Base-by-base conservation (phyloP, 441 rosid genomes). In the Adansonia gregorii region DNA sequence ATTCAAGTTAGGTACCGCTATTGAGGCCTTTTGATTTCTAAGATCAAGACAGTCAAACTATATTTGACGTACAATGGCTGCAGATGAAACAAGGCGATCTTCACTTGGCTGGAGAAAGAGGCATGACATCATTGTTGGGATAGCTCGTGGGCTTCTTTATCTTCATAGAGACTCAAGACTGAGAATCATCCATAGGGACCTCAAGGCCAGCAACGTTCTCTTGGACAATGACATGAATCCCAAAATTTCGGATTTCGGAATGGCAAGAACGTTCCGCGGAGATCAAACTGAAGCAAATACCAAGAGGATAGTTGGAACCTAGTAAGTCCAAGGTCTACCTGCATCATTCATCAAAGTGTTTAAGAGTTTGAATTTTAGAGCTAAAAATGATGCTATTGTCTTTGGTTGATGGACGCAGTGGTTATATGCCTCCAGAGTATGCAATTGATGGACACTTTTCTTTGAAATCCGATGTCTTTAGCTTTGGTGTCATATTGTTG, bases 171-270 rank as follows among this genome's bases (percentile, higher is more conserved):
- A 93, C 71, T 91, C 97, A 0, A 84, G 92, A 74, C 78, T 88
- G 22, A 79, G 83, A 49, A 93, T 93, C 45, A 84, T 91, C 12
- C 91, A 92, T 74, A 87, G 94, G 75, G 97, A 91, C 75, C 55
- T 92, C 0, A 89, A 91, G 75, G 84, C 91, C 24, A 85, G 93
- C 63, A 93, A 91, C 80, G 86, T 93, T 75, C 74, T 91, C 67
- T 79, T 93, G 45, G 93, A 93, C 70, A 79, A 85, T 63, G 84
- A 85, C 7, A 41, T 90, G 67, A 83, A 83, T 72, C 91, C 92
- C 0, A 91, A 90, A 74, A 90, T 93, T 73, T 89, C 95, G n/a
- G 95, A 93, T 72, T 91, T 91, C 22, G 93, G 95, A 35, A 56
- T 90, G 78, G 97, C 94, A 0, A 81, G 86, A 51, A 86, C 85